Percentiles rank a stretch among this genome's conserved stretches.
Evolutionary conservation across 2,329 filamentous ascomycete species (phyloP).

Genomic region (Elsinoe necatrix): DNA sequence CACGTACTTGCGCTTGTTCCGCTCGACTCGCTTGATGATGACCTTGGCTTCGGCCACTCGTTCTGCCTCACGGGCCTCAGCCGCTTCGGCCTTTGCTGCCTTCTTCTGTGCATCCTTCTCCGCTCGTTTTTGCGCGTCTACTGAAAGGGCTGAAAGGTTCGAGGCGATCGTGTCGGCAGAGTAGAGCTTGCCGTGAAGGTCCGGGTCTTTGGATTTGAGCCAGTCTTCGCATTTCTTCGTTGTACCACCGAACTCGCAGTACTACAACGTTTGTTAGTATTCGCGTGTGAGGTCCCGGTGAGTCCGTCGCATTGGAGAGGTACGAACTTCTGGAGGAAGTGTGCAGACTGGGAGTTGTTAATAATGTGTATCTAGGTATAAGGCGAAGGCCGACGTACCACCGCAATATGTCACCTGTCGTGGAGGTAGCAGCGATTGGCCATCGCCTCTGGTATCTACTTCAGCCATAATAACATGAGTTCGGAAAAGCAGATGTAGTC

Average conservation of each 20-base stretch:
- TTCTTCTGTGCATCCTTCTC: constrained; percentile 97
- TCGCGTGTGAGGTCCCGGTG: neutral
- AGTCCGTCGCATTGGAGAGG: neutral
- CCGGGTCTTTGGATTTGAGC: constrained; percentile 66
- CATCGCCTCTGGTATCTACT: constrained; percentile 19
- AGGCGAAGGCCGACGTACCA: constrained; percentile 34
- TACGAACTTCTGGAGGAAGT: constrained; percentile 57
- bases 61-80: constrained; percentile 73
- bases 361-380: constrained; percentile 21
- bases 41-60: constrained; percentile 75
- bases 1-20: constrained; percentile 96
- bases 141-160: constrained; percentile 73
- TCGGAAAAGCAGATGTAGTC: constrained; percentile 8
- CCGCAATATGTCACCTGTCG: constrained; percentile 54
- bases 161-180: constrained; percentile 67
- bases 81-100: constrained; percentile 82
- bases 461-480: constrained; percentile 25
- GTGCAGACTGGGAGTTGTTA: constrained; percentile 47
- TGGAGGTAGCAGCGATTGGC: constrained; percentile 30
- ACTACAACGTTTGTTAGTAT: constrained; percentile 46
- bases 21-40: constrained; percentile 91
- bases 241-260: constrained; percentile 97
- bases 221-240: constrained; percentile 96
- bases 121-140: constrained; percentile 88
- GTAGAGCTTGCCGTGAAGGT: constrained; percentile 72